Conservation (phyloP, 352 stramenopile genomes). For the Phytophthora citricola region DNA sequence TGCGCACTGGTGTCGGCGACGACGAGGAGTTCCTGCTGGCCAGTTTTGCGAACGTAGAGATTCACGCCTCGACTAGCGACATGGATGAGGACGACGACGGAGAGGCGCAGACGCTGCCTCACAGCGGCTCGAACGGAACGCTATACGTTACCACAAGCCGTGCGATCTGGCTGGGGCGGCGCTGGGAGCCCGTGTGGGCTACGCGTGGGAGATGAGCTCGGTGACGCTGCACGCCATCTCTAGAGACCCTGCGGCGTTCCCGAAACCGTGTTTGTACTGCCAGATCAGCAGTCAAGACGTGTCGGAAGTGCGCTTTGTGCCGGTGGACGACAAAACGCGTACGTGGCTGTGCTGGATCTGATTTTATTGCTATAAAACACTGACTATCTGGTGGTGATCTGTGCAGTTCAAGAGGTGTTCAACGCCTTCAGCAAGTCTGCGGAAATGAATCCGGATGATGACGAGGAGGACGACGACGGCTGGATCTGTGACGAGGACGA, state of each 20-base stretch:
- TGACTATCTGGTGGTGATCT: constrained; percentile 3
- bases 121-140: constrained; percentile 21
- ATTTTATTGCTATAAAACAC: not conserved
- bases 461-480: constrained; percentile 57
- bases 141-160: constrained; percentile 57
- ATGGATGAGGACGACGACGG: constrained; percentile 24
- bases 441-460: constrained; percentile 84
- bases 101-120: constrained; percentile 26
- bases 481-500: constrained; percentile 90
- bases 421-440: constrained; percentile 81
- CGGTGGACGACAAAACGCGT: constrained; percentile 67
- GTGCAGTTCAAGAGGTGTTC: constrained; percentile 75
- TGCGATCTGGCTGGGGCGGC: constrained; percentile 65
- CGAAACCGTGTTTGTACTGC: constrained; percentile 80
- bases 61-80: constrained; percentile 45
- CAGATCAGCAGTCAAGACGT: constrained; percentile 79
- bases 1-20: constrained; percentile 54
- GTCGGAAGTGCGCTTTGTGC: constrained; percentile 81
- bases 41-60: constrained; percentile 52
- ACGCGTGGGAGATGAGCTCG: constrained; percentile 75
- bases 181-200: constrained; percentile 50
- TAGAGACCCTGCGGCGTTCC: constrained; percentile 67
- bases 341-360: constrained; percentile 24
- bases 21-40: constrained; percentile 74
- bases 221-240: constrained; percentile 85